Percentiles rank a stretch among this genome's conserved stretches.
Conservation (phyloP, 148 eudicot species). For the Camellia granthamiana region DNA sequence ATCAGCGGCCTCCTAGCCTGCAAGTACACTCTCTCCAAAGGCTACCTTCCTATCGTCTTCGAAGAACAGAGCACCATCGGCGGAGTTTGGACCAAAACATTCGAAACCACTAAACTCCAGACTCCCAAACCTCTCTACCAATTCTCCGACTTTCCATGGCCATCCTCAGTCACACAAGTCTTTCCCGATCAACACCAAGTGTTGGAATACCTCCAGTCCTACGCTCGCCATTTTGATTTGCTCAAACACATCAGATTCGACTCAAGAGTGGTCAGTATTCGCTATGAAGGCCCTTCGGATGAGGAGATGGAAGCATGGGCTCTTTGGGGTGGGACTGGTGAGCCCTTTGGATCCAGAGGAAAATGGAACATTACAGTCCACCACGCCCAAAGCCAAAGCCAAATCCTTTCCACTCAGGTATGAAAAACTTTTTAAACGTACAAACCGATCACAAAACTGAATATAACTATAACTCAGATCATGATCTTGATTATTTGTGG, state of each 20-base stretch:
- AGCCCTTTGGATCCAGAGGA: constrained; percentile 44
- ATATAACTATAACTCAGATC: no score
- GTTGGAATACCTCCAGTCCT: constrained; percentile 48
- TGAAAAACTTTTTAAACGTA: no score
- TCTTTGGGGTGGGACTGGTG: constrained; percentile 58
- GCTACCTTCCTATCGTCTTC: constrained; percentile 63
- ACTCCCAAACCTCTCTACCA: constrained; percentile 46
- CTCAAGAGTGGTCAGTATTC: constrained; percentile 42
- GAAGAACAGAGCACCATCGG: constrained; percentile 52
- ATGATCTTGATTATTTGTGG: not conserved
- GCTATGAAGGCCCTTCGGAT: constrained; percentile 40
- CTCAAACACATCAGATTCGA: constrained; percentile 39
- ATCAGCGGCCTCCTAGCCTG: constrained; percentile 79
- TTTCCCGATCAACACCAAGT: constrained; percentile 50
- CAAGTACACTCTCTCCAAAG: constrained; percentile 60
- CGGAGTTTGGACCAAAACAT: constrained; percentile 70
- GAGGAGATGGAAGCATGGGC: constrained; percentile 46
- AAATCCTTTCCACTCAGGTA: constrained; percentile 37
- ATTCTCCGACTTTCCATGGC: constrained; percentile 84
- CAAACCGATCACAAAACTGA: no score
- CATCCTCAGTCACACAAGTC: constrained; percentile 30
- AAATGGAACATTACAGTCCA: constrained; percentile 48
- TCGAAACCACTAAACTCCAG: constrained; percentile 66
- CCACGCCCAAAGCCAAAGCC: constrained; percentile 13
- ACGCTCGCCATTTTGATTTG: constrained; percentile 57